Conservation (phyloP, 257 asterid species). For the Eucommia ulmoides region DNA sequence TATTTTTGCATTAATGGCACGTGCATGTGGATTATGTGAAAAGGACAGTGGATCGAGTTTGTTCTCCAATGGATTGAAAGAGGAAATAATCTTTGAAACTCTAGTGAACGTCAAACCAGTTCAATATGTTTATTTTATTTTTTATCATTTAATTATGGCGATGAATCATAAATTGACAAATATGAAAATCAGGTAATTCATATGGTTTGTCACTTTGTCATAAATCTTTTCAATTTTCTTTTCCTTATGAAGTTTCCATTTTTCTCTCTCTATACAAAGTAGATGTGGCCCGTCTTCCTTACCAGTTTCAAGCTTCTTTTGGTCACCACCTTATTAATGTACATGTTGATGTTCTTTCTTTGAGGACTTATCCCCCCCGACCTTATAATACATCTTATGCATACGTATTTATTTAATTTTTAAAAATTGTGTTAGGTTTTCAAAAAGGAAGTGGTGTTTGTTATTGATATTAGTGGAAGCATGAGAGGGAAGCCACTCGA, state of each 20-base stretch:
- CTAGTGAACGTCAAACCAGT: too few relatives aligned
- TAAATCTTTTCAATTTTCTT: not conserved
- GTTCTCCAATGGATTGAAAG: not conserved
- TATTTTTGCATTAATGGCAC: too few relatives aligned
- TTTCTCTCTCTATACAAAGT: not conserved
- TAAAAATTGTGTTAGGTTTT: constrained; percentile 40
- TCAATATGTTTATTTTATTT: too few relatives aligned
- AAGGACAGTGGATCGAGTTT: not conserved
- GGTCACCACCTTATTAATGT: not conserved
- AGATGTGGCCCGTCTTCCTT: not conserved
- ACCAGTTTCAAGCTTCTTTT: not conserved
- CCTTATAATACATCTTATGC: not conserved
- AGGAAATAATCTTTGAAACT: too few relatives aligned
- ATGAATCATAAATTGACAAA: not conserved
- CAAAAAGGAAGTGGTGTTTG: constrained; percentile 58
- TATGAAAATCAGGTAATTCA: not conserved
- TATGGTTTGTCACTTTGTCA: not conserved
- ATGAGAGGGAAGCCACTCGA: constrained; percentile 56
- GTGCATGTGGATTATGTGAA: too few relatives aligned
- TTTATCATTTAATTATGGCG: too few relatives aligned
- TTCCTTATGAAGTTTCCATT: not conserved
- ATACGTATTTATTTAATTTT: constrained; percentile 1
- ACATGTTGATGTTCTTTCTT: not conserved
- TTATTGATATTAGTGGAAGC: constrained; percentile 68
- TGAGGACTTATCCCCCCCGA: too few relatives aligned